Evolutionary conservation across 148 eudicot species (phyloP).

Genomic region (Suaeda aralocaspica): DNA sequence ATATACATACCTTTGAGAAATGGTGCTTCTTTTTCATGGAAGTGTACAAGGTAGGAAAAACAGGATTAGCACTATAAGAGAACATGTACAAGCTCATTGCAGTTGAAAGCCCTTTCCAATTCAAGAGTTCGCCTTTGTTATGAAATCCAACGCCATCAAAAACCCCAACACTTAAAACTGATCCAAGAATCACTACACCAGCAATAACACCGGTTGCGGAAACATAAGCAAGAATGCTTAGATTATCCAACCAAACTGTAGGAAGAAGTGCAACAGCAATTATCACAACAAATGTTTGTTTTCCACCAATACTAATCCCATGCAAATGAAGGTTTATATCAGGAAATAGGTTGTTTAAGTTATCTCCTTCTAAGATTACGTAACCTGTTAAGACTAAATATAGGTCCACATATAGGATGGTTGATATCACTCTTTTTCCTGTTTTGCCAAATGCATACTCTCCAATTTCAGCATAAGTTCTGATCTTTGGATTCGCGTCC

Average conservation of each 20-base stretch:
- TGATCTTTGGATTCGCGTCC: slow-evolving; percentile 34
- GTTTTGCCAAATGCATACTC: slow-evolving; percentile 36
- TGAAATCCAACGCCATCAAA: slow-evolving; percentile 33
- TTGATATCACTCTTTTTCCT: slow-evolving; percentile 36
- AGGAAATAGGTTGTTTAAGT: slow-evolving; percentile 38
- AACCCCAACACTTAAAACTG: slow-evolving; percentile 33
- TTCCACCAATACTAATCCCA: slow-evolving; percentile 4
- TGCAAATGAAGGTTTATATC: slow-evolving; percentile 6
- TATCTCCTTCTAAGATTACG: slow-evolving; percentile 53
- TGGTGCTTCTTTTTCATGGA: slow-evolving; percentile 34
- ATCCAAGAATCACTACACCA: slow-evolving; percentile 20
- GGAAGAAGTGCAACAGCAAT: slow-evolving; percentile 32
- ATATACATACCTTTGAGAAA: slow-evolving; percentile 16
- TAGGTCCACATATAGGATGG: slow-evolving; percentile 33
- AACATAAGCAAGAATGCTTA: slow-evolving; percentile 33
- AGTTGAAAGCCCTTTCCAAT: slow-evolving; percentile 31
- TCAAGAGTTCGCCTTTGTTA: slow-evolving; percentile 23
- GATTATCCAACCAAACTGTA: slow-evolving; percentile 25
- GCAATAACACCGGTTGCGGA: slow-evolving; percentile 38
- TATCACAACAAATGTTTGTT: slow-evolving; percentile 27
- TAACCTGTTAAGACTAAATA: slow-evolving; percentile 44
- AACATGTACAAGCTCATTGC: slow-evolving; percentile 41
- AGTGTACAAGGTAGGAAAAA: slow-evolving; percentile 35
- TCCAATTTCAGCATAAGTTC: slow-evolving; percentile 40
- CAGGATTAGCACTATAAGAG: slow-evolving; percentile 36